Evolutionary conservation across 2,329 filamentous ascomycete genomes (phyloP).

Genomic region (Biscogniauxia sp.): DNA sequence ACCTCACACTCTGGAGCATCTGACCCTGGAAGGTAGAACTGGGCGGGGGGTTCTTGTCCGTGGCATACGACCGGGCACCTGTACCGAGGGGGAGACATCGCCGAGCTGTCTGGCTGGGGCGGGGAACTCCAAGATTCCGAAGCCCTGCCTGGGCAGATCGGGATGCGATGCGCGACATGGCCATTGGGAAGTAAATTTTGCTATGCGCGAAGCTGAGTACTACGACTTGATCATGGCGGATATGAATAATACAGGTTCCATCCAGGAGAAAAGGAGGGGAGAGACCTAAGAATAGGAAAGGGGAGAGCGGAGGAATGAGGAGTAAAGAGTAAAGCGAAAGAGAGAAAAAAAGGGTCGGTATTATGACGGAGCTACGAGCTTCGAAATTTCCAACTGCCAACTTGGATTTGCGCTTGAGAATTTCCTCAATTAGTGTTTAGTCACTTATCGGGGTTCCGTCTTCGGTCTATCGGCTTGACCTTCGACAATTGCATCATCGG

Average conservation of each 20-base stretch:
- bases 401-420: background rate
- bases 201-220: background rate
- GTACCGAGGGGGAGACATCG: conserved; percentile 15
- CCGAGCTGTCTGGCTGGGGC: conserved; percentile 10
- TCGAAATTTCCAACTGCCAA: background rate
- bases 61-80: conserved; percentile 26
- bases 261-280: too few relatives aligned
- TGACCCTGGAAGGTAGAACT: conserved; percentile 54
- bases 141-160: conserved; percentile 21
- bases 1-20: conserved; percentile 57
- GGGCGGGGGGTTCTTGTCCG: conserved; percentile 30
- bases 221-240: background rate
- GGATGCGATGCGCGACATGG: conserved; percentile 26
- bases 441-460: background rate
- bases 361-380: background rate
- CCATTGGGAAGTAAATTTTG: background rate
- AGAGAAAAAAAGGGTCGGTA: background rate
- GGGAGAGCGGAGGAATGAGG: background rate
- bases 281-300: background rate
- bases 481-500: background rate
- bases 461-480: background rate
- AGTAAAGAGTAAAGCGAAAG: background rate
- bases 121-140: conserved; percentile 14
- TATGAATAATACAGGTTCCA: too few relatives aligned
- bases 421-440: background rate